Evolutionary conservation across 2,329 filamentous ascomycete species (phyloP).

Genomic region (Cladophialophora chaetospira): DNA sequence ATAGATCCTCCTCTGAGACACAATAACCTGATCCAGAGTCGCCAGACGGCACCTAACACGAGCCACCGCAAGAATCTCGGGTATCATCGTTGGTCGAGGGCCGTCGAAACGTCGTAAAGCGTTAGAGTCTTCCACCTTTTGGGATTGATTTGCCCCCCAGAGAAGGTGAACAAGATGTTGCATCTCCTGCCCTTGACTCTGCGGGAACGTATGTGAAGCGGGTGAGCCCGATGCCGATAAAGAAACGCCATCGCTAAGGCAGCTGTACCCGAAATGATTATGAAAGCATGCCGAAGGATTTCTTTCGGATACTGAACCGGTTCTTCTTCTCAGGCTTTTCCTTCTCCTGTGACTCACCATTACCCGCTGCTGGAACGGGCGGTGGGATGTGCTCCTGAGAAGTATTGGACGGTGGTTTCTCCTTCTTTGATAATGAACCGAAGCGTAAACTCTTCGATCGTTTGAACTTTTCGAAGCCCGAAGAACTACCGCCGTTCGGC

Average conservation of each 20-base stretch:
- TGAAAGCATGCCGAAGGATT: slow-evolving; percentile 44
- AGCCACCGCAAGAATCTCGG: neutral
- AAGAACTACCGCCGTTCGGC: slow-evolving; percentile 18
- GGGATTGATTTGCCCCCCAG: too few relatives aligned
- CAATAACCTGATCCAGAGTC: too few relatives aligned
- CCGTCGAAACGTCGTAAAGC: too few relatives aligned
- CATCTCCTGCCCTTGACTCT: neutral
- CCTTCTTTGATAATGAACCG: slow-evolving; percentile 28
- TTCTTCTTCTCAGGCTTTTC: slow-evolving; percentile 43
- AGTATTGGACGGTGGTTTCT: slow-evolving; percentile 24
- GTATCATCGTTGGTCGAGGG: neutral
- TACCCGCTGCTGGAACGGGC: slow-evolving; percentile 16
- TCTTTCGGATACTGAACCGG: slow-evolving; percentile 48
- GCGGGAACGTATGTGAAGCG: neutral
- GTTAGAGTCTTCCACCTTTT: too few relatives aligned
- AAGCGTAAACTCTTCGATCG: slow-evolving; percentile 53
- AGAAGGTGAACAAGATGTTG: neutral
- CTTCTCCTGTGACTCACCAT: slow-evolving; percentile 36
- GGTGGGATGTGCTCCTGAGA: slow-evolving; percentile 20
- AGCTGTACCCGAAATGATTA: neutral
- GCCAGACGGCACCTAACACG: neutral
- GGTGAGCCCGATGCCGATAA: neutral
- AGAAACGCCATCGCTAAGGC: neutral
- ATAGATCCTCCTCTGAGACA: too few relatives aligned
- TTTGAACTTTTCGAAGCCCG: slow-evolving; percentile 65